Conservation (phyloP, 1,139 yeast species). For the Kodamaea arcana region DNA sequence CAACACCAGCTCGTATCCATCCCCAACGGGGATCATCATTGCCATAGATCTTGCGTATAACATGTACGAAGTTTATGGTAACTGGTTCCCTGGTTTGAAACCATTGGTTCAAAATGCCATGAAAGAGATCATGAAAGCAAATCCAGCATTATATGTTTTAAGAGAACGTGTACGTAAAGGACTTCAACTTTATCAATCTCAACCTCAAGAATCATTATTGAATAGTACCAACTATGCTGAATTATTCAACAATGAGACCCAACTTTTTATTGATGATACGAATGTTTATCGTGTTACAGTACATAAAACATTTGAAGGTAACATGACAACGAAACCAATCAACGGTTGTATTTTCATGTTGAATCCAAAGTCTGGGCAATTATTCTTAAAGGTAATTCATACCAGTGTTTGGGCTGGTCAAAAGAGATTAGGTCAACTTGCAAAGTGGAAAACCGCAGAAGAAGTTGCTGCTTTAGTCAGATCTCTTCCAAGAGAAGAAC, state of each 20-base stretch:
- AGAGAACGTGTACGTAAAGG: slow-evolving; percentile 95
- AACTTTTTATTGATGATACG: slow-evolving; percentile 84
- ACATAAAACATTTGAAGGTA: slow-evolving; percentile 91
- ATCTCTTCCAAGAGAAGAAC: slow-evolving; percentile 88
- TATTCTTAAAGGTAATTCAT: slow-evolving; percentile 84
- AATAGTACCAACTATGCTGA: slow-evolving; percentile 90
- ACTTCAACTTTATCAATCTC: slow-evolving; percentile 86
- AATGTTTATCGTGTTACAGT: slow-evolving; percentile 93
- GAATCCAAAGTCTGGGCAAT: slow-evolving; percentile 86
- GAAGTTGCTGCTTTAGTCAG: slow-evolving; percentile 90
- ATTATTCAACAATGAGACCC: slow-evolving; percentile 76
- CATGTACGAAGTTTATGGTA: slow-evolving; percentile 94
- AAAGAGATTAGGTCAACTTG: slow-evolving; percentile 86
- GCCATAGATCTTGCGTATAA: slow-evolving; percentile 94
- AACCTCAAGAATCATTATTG: slow-evolving; percentile 87
- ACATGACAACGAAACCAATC: slow-evolving; percentile 84
- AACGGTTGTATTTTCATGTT: slow-evolving; percentile 91
- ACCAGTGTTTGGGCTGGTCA: slow-evolving; percentile 98
- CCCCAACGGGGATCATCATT: slow-evolving; percentile 87
- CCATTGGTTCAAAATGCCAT: slow-evolving; percentile 87
- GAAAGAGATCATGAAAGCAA: slow-evolving; percentile 91
- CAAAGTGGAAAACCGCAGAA: slow-evolving; percentile 98
- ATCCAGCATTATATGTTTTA: slow-evolving; percentile 87
- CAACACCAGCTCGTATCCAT: slow-evolving; percentile 79
- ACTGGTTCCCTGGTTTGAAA: slow-evolving; percentile 95